Evolutionary conservation across 768 basidiomycete genomes (phyloP), one percentile per base, ranked within the genome.

Genomic region (Amanita phalloides): DNA sequence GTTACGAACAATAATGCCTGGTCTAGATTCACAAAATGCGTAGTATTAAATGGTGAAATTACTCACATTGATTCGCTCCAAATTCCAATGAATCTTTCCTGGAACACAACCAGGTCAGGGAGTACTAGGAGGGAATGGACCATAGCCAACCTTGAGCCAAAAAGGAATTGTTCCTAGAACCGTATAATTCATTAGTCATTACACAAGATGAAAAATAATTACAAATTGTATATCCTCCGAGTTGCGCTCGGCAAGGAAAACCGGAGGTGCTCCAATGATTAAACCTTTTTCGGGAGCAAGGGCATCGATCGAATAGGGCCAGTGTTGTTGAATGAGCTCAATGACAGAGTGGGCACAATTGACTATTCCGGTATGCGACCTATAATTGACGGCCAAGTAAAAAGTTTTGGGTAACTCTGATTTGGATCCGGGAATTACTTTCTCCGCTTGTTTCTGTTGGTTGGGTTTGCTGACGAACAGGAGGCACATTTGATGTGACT

Each of bases 321-420:
- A 87, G 52, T 81, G 81, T 7, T 56, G 58, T 13, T 66, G 72
- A 11, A 88, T 77, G 1, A 87, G 62, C n/a, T 79, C 73, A 3
- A 88, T 74, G 23, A 86, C 65, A 0, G 75, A 76, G 48, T 80
- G 76, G 0, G 86, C 86, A 56, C 81, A 84, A 43, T 81, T 70
- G n/a, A 88, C 79, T 39, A 88, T 87, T 2, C 86, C 86, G 0
- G 74, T 75, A 58, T 86, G 83, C 0, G 83, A 86, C 4, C 86
- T 76, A 57, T 84, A 86, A 58, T 88, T 88, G 45, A 74, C 66
- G 0, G 73, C 64, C 1, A 89, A 69, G 55, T 82, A 77, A 58
- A 87, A 87, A 0, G 70, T 67, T 23, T 53, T 60, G 3, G 63
- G 61, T 39, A 54, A 54, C 37, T 54, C 53, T 23, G 33, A 38